A percentile compares a stretch with the other conserved stretches of the same genome.
These are phyloP conservation scores for Areca catechu DNA, from an alignment of 176 grass and related monocot species.

Conservation along the genomic window DNA sequence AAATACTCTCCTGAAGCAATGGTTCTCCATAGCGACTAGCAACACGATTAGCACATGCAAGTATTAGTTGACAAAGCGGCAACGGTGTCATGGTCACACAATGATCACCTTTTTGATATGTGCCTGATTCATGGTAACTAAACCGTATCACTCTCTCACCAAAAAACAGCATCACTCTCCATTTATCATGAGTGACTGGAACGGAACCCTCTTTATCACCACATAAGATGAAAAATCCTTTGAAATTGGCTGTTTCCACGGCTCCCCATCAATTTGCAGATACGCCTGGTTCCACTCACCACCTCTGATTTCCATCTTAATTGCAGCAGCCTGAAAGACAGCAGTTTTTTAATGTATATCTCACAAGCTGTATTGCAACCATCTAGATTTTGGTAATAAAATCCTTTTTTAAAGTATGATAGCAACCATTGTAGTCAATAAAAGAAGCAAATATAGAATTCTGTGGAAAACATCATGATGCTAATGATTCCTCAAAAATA, in stretches of 20 bases:
- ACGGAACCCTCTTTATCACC: constrained; percentile 72
- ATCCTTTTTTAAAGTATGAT: not conserved
- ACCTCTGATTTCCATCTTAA: constrained; percentile 84
- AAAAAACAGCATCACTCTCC: constrained; percentile 23
- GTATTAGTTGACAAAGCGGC: too few relatives aligned
- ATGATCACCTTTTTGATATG: too few relatives aligned
- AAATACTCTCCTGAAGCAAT: too few relatives aligned
- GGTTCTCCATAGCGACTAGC: too few relatives aligned
- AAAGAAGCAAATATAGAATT: too few relatives aligned
- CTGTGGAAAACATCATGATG: too few relatives aligned
- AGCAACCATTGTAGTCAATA: too few relatives aligned
- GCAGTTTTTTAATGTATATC: not conserved
- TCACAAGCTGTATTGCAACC: not conserved
- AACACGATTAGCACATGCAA: too few relatives aligned
- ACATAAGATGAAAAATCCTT: constrained; percentile 60
- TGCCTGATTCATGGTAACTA: too few relatives aligned
- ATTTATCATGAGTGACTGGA: constrained; percentile 65
- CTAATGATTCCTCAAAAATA: not conserved
- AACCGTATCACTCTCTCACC: too few relatives aligned
- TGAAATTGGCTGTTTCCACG: constrained; percentile 71
- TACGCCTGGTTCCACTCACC: constrained; percentile 68
- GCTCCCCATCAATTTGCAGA: constrained; percentile 89
- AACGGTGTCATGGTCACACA: too few relatives aligned
- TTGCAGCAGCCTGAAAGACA: constrained; percentile 58
- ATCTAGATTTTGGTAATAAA: not conserved